Base-by-base conservation (phyloP, 352 stramenopile species). In the Pelagophyceae sp. region DNA sequence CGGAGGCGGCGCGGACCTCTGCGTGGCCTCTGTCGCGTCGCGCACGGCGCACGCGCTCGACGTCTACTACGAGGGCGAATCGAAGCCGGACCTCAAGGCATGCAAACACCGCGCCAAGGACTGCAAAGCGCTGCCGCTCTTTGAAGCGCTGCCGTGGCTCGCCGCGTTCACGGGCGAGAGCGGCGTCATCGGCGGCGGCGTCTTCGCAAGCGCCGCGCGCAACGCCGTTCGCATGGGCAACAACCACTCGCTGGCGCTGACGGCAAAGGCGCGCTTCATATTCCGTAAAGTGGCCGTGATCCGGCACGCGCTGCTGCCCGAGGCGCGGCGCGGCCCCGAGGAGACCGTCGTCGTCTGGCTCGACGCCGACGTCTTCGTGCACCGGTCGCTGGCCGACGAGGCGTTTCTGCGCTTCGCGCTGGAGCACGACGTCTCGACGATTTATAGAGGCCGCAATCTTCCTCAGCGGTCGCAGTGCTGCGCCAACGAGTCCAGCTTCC, bases 271-370 rank as follows among this genome's bases (percentile, higher is more conserved):
- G 2, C 67, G 58, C 38, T 74, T 74, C n/a, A 74, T 74, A 23
- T 74, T 74, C 38, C 67, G 67, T n/a, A 74, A 74, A 37, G 67
- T 74, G 23, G 67, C 67, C 17, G 67, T 37, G 33, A 11, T 74
- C 1, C 37, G 67, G 33, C 67, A 74, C 67, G 67, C 67, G 0
- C 2, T 58, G 35, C 11, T 11, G 45, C 45, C 45, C 45, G 45
- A 54, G 45, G 11, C 11, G 11, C 11, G 11, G 11, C 45, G 45
- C n/a, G 27, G 11, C 61, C n/a, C 61, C n/a, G 6, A 6, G 29
- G 17, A 15, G 33, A 37, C 25, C 35, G 2, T 74, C 35, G 67
- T 54, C 33, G 67, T 58, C 20, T 74, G 67, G 67, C 17, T 35
- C 35, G 67, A 74, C 67, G 67, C 67, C 2, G 67, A 74, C 37